Base-by-base conservation (phyloP, 805 yeast genomes). In the Wickerhamomyces queroliae region DNA sequence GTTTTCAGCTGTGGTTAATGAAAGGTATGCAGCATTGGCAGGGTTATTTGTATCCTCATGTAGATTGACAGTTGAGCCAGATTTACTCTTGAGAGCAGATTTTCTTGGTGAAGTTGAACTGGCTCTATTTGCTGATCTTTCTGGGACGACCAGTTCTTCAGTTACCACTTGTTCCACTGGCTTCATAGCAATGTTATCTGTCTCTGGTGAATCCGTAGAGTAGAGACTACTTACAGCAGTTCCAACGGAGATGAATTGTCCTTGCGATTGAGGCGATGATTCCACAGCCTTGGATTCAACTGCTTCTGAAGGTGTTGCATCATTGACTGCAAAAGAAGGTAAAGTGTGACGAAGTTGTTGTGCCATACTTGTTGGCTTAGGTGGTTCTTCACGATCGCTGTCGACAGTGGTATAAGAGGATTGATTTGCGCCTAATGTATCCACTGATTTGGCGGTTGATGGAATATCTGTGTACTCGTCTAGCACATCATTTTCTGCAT, bases 1-100 rank as follows among this genome's bases (percentile, higher is more conserved):
- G 56, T 84, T 84, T 53, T 83, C 89, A 1, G 90, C 90, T 0
- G 93, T 84, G 1, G 90, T 72, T 39, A 81, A 59, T 0, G 86
- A 78, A 33, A 82, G 53, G 49, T 82, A 82, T 0, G 85, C 88
- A 43, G 71, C 73, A 21, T 74, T 74, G 0, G 86, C 85, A 2
- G 83, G 61, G 15, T 29, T 23, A 43, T 37, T 57, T 35, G 29
- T 41, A 29, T 25, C 44, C 39, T 33, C 42, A 35, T 40, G 40
- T 31, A 22, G 44, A 29, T 53, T 50, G 12, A 59, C 48, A 11
- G 44, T 48, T 5, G 55, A 47, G 5, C 52, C 38, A 13, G 61
- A 34, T 28, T 43, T 49, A 27, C 56, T 59, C 44, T 67, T 67
- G 37, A 67, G 46, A 0, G 72, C 73, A 9, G 72, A 65, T 41